Evolutionary conservation across 1,284 basidiomycete genomes (phyloP).

Genomic region (Inonotus obliquus): DNA sequence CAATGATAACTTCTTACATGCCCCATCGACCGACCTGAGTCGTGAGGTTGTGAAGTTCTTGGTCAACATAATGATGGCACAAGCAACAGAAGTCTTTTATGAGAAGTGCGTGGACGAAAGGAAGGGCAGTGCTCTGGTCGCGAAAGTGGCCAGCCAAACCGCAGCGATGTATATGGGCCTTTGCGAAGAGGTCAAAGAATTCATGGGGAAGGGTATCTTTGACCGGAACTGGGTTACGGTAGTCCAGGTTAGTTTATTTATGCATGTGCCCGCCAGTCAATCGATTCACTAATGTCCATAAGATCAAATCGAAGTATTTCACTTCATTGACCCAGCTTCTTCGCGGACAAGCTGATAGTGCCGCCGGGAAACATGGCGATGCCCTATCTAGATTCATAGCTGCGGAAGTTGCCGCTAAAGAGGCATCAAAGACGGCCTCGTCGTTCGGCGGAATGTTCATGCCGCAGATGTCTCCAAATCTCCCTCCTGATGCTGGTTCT

Average conservation of each 20-base stretch:
- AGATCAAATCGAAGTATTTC: slow-evolving; percentile 92
- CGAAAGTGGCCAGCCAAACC: slow-evolving; percentile 84
- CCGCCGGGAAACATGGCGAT: slow-evolving; percentile 81
- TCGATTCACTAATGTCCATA: background rate
- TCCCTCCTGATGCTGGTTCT: slow-evolving; percentile 84
- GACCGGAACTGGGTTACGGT: slow-evolving; percentile 93
- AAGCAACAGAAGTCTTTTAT: slow-evolving; percentile 95
- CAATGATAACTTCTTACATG: slow-evolving; percentile 99
- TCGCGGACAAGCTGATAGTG: slow-evolving; percentile 74
- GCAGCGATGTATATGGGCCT: slow-evolving; percentile 78
- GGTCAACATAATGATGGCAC: slow-evolving; percentile 81
- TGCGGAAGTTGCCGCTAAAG: slow-evolving; percentile 82
- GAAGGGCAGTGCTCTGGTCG: slow-evolving; percentile 75
- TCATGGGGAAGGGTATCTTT: slow-evolving; percentile 92
- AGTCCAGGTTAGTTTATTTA: slow-evolving; percentile 56
- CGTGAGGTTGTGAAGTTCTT: slow-evolving; percentile 94
- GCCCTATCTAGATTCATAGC: slow-evolving; percentile 78
- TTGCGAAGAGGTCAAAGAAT: slow-evolving; percentile 90
- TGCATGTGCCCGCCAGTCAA: background rate
- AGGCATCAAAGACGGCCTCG: slow-evolving; percentile 68
- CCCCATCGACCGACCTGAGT: slow-evolving; percentile 94
- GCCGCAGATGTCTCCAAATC: slow-evolving; percentile 69
- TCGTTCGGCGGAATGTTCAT: slow-evolving; percentile 75
- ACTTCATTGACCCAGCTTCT: slow-evolving; percentile 85
- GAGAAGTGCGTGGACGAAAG: slow-evolving; percentile 93